Evolutionary conservation across 192 early-diverging fungal genomes (phyloP), one percentile per base, ranked within the genome.

Genomic region (Linnemannia zychae): DNA sequence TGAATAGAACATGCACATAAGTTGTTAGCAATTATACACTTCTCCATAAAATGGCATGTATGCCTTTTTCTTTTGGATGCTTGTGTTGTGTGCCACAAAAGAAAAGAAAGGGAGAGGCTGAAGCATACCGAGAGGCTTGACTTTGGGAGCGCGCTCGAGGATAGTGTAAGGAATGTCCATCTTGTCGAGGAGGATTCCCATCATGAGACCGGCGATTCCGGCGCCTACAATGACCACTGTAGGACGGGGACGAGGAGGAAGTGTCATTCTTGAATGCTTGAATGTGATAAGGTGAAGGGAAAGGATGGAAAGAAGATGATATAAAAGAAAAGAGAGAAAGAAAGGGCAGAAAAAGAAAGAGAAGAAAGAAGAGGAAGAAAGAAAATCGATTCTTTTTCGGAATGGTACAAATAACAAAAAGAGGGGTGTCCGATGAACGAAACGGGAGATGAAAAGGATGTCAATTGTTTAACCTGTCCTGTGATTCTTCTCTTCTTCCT

Each of bases 141-240:
- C 71, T 37, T 33, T 66, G 9, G 53, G 22, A 20, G 78, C 57
- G 20, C 65, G 57, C 52, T 80, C 78, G 15, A 53, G 73, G 65
- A 80, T 80, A 5, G 33, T 66, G 67, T 66, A 80, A 7, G 78
- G 65, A 44, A 80, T 80, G 18, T 48, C 49, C 31, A 72, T 72
- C 24, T 71, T 57, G 15, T 53, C 71, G 4, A 80, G 78, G 24
- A 80, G 68, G 65, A 74, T 73, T 12, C 37, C 78, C 18, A 80
- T 46, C 20, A 80, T 40, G 6, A 80, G 65, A 28, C 78, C 78
- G 12, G 63, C 71, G 5, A 80, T 47, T 15, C 78, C 78, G 18
- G 63, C 78, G 13, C 78, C 78, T 12, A 74, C 65, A 5, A 80
- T 80, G 47, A 80, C 57, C 24, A 63, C 57, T n/a, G 57, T 63